Evolutionary conservation across 441 rosid species (phyloP).

Genomic region (Adansonia gregorii): DNA sequence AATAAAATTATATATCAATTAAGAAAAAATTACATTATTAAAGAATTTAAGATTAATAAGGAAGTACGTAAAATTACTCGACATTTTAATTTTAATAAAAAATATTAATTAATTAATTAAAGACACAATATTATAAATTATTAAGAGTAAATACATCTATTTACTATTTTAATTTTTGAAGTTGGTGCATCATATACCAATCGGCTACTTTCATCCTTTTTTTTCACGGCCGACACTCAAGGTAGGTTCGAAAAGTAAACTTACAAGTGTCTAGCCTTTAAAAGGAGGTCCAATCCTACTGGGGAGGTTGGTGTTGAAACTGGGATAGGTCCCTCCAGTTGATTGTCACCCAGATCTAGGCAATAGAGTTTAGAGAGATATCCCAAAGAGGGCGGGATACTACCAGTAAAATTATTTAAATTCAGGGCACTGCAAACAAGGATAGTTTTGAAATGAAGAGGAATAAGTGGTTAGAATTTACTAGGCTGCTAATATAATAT

Average conservation of each 20-base stretch:
- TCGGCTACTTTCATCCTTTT: no score
- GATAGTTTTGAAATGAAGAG: background rate
- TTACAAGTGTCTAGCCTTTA: constrained; percentile 89
- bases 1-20: no score
- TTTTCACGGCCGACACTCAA: no score
- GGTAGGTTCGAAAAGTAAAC: constrained; percentile 27
- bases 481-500: background rate
- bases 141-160: no score
- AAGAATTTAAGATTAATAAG: no score
- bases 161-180: no score
- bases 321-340: constrained; percentile 80
- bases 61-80: no score
- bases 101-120: no score
- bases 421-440: constrained; percentile 71
- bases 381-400: constrained; percentile 78
- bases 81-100: no score
- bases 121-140: no score
- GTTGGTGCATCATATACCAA: no score
- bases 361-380: constrained; percentile 83
- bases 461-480: background rate
- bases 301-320: constrained; percentile 59
- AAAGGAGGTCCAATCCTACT: constrained; percentile 83
- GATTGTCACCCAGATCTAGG: constrained; percentile 93
- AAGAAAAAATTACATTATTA: no score
- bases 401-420: constrained; percentile 81